Conservation (phyloP, 2,329 filamentous ascomycete genomes). For the Botrytis fabae region DNA sequence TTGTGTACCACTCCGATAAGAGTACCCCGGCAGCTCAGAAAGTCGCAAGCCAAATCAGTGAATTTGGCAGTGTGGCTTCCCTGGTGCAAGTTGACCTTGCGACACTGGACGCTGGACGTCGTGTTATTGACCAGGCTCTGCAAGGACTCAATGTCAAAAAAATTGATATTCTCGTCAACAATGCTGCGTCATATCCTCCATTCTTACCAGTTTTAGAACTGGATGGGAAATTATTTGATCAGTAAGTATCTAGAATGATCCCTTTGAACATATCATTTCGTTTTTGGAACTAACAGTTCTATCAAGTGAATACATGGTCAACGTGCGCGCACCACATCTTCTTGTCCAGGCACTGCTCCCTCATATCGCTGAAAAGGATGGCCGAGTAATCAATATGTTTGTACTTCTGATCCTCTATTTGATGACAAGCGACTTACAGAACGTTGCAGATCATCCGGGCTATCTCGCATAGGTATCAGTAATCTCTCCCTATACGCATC, state of each 20-base stretch:
- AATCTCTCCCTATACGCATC: conserved; percentile 49
- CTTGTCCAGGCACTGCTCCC: conserved; percentile 55
- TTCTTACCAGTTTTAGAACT: background rate
- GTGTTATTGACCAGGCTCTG: conserved; percentile 31
- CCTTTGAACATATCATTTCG: background rate
- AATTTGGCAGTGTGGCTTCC: conserved; percentile 50
- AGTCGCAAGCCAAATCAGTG: conserved; percentile 46
- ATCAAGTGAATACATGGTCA: conserved; percentile 37
- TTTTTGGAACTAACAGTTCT: background rate
- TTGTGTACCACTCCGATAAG: conserved; percentile 52
- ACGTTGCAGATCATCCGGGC: background rate
- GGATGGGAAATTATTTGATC: background rate
- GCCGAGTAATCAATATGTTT: conserved; percentile 58
- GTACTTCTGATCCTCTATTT: background rate
- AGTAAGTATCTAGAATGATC: background rate
- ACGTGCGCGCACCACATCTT: conserved; percentile 55
- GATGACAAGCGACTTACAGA: background rate
- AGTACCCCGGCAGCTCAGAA: conserved; percentile 46
- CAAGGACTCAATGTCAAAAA: background rate
- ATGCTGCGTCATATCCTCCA: conserved; percentile 36
- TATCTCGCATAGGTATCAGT: background rate
- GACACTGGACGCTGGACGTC: conserved; percentile 42
- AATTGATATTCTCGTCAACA: conserved; percentile 48
- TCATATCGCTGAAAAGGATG: conserved; percentile 46
- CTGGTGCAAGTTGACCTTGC: conserved; percentile 56